These are phyloP conservation scores for Tricholoma terreum DNA, from an alignment of 768 basidiomycete species.

Conservation along the genomic window DNA sequence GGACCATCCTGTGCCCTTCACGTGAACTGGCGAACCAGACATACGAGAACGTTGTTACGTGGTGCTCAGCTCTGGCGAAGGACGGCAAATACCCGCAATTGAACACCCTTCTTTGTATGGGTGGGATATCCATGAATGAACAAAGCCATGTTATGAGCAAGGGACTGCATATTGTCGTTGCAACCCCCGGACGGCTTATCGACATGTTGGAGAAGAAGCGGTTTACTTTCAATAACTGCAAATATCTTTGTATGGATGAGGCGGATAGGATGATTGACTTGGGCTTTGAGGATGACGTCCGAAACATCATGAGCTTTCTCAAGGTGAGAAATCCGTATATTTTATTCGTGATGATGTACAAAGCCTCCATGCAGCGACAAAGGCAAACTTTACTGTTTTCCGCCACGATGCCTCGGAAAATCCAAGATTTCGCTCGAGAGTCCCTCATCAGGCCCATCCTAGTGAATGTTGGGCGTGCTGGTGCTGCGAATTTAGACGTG, in stretches of 20 bases:
- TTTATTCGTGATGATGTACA: conserved; percentile 1
- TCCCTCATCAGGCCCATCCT: conserved; percentile 93
- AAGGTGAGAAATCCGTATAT: conserved; percentile 51
- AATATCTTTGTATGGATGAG: conserved; percentile 98
- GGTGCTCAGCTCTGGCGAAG: conserved; percentile 80
- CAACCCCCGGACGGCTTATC: conserved; percentile 94
- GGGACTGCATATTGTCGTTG: conserved; percentile 94
- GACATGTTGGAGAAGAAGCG: conserved; percentile 97
- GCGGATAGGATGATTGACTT: conserved; percentile 99
- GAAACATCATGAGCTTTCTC: conserved; percentile 99
- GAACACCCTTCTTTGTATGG: conserved; percentile 90
- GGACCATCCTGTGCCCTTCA: conserved; percentile 93
- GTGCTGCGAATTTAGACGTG: conserved; percentile 96
- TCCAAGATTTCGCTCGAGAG: conserved; percentile 97
- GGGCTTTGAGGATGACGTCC: conserved; percentile 97
- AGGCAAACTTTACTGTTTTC: conserved; percentile 97
- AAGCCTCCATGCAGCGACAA: conserved; percentile 62
- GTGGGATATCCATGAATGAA: conserved; percentile 98
- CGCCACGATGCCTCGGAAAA: conserved; percentile 98
- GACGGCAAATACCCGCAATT: conserved; percentile 81
- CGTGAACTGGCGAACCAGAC: conserved; percentile 97
- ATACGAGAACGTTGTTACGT: conserved; percentile 87
- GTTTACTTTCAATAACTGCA: conserved; percentile 92
- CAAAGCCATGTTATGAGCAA: conserved; percentile 88
- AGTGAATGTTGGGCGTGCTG: conserved; percentile 97